These are phyloP conservation scores for Pinus taeda DNA, from an alignment of 75 land plant species.

Conservation along the genomic window DNA sequence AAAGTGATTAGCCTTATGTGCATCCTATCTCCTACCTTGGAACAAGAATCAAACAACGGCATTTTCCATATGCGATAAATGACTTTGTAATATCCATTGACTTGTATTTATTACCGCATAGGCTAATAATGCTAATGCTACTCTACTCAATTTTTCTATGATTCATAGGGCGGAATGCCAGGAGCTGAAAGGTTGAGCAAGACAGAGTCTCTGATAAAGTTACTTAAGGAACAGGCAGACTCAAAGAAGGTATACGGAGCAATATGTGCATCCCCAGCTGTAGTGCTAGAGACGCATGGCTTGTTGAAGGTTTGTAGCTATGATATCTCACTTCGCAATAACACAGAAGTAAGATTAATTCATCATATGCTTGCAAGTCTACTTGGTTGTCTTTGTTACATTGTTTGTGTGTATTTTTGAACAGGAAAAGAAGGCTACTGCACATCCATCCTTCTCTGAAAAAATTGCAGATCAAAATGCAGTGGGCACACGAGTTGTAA, in stretches of 20 bases:
- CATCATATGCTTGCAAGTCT: neutral
- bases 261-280: slow-evolving; percentile 97
- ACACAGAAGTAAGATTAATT: neutral
- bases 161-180: slow-evolving; percentile 86
- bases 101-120: neutral
- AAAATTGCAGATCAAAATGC: slow-evolving; percentile 77
- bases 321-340: neutral
- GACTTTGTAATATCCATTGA: neutral
- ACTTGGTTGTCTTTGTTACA: neutral
- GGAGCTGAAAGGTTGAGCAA: slow-evolving; percentile 82
- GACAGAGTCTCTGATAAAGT: slow-evolving; percentile 42
- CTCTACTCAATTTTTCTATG: neutral
- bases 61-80: neutral
- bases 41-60: neutral
- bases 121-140: no score
- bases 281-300: slow-evolving; percentile 76
- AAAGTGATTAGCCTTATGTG: neutral
- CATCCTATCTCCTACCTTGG: neutral
- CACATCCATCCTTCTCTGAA: slow-evolving; percentile 72
- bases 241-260: slow-evolving; percentile 67
- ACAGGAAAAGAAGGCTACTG: slow-evolving; percentile 97
- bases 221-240: slow-evolving; percentile 66
- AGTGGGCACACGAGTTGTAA: slow-evolving; percentile 67
- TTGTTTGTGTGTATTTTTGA: neutral
- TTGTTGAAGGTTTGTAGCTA: slow-evolving; percentile 51